Percentiles rank a stretch among this genome's conserved stretches.
Conservation (phyloP, 768 basidiomycete species). For the Dendrothele bispora region DNA sequence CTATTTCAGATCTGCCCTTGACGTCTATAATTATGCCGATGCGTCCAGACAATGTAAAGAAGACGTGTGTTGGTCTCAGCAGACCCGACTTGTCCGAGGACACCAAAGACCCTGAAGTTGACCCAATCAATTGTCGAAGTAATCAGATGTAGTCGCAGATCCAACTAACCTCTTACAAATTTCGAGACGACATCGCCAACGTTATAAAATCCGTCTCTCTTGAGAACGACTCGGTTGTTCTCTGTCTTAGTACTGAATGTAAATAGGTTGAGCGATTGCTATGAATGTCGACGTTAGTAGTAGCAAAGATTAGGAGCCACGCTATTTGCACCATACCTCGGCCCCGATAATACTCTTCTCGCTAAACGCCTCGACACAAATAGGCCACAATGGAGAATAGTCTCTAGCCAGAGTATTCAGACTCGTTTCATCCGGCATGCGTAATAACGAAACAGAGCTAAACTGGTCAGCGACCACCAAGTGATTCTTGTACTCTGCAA, state of each 20-base stretch:
- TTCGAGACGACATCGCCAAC: slow-evolving; percentile 78
- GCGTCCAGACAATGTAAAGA: slow-evolving; percentile 76
- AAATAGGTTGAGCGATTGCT: slow-evolving; percentile 71
- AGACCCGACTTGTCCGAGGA: slow-evolving; percentile 37
- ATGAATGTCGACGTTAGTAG: slow-evolving; percentile 1
- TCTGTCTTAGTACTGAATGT: slow-evolving; percentile 53
- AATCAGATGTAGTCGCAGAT: slow-evolving; percentile 2
- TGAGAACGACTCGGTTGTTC: slow-evolving; percentile 46
- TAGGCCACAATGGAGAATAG: slow-evolving; percentile 74
- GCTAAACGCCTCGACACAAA: slow-evolving; percentile 59
- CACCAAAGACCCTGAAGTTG: slow-evolving; percentile 54
- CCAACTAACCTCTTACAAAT: slow-evolving; percentile 57
- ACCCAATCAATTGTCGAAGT: too few species aligned
- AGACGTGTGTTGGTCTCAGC: slow-evolving; percentile 64
- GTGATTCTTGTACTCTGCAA: slow-evolving; percentile 53
- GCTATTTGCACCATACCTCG: slow-evolving; percentile 53
- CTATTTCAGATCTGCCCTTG: slow-evolving; percentile 44
- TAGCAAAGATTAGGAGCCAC: not conserved
- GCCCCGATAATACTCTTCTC: slow-evolving; percentile 63
- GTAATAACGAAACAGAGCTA: slow-evolving; percentile 73
- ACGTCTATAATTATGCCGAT: slow-evolving; percentile 75
- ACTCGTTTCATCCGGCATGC: slow-evolving; percentile 38
- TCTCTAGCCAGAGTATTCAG: slow-evolving; percentile 66
- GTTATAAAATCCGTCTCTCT: slow-evolving; percentile 69
- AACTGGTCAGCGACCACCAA: slow-evolving; percentile 81